Conservation (phyloP, 306 rosid genomes). For the Dalbergia cochinchinensis region DNA sequence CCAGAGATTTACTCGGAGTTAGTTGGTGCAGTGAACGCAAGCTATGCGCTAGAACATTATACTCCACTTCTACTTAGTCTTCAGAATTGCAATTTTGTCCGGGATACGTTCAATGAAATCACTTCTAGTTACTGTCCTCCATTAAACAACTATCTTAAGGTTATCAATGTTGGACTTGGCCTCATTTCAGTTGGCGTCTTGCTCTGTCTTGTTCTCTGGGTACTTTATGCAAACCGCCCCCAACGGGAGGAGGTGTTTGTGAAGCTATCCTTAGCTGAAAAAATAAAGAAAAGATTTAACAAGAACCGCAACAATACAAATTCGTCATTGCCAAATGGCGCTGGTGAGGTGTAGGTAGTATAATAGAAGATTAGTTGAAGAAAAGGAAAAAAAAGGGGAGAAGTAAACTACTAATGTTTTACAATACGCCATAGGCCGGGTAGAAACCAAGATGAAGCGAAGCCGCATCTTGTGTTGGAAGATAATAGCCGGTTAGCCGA, state of each 20-base stretch:
- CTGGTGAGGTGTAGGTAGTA: slow-evolving; percentile 48
- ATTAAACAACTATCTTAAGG: slow-evolving; percentile 69
- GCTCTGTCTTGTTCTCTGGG: slow-evolving; percentile 90
- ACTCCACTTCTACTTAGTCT: slow-evolving; percentile 78
- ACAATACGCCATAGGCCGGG: slow-evolving; percentile 28
- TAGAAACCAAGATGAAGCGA: slow-evolving; percentile 71
- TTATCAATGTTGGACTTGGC: slow-evolving; percentile 76
- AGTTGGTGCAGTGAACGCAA: slow-evolving; percentile 74
- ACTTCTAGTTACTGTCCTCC: slow-evolving; percentile 76
- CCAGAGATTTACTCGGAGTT: slow-evolving; percentile 73
- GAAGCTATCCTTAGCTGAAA: slow-evolving; percentile 52
- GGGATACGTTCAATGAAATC: slow-evolving; percentile 79
- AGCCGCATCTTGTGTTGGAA: slow-evolving; percentile 62
- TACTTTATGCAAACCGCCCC: slow-evolving; percentile 92
- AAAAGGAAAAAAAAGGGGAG: not conserved
- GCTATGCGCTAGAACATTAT: slow-evolving; percentile 88
- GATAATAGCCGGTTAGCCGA: slow-evolving; percentile 7
- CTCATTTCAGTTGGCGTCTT: slow-evolving; percentile 79
- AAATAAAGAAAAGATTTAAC: slow-evolving; percentile 47
- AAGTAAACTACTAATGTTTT: not conserved
- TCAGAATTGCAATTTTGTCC: slow-evolving; percentile 88
- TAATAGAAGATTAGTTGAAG: slow-evolving; percentile 21
- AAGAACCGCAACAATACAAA: slow-evolving; percentile 38
- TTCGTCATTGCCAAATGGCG: slow-evolving; percentile 43
- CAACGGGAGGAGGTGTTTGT: slow-evolving; percentile 83